Conservation (phyloP, 805 yeast species). For the Spathaspora boniae region DNA sequence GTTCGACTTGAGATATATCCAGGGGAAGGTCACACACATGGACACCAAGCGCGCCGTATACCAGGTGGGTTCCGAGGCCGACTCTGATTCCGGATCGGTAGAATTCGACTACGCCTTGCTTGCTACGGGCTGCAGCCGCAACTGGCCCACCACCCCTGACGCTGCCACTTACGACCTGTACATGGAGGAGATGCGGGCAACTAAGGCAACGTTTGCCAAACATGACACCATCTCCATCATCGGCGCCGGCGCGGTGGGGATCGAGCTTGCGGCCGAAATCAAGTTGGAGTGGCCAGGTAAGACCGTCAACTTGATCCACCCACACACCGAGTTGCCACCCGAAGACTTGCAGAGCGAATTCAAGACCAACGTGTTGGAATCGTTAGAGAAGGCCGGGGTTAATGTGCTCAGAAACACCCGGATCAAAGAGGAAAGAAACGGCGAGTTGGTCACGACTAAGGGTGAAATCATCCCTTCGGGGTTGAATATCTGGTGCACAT, state of each 20-base stretch:
- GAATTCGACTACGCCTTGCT: slow-evolving; percentile 45
- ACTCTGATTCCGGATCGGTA: slow-evolving; percentile 13
- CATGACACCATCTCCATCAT: slow-evolving; percentile 40
- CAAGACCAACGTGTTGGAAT: slow-evolving; percentile 21
- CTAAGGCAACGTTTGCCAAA: slow-evolving; percentile 25
- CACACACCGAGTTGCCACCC: slow-evolving; percentile 34
- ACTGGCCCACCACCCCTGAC: slow-evolving; percentile 54
- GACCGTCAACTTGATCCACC: slow-evolving; percentile 36
- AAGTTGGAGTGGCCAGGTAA: slow-evolving; percentile 29
- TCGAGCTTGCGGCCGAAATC: slow-evolving; percentile 41
- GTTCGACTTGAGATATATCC: slow-evolving; percentile 22
- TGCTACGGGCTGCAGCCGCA: slow-evolving; percentile 49
- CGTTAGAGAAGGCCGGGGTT: slow-evolving; percentile 27
- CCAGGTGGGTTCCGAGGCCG: slow-evolving; percentile 13
- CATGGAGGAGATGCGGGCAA: slow-evolving; percentile 39
- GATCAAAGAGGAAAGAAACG: slow-evolving; percentile 24
- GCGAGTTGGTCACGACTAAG: slow-evolving; percentile 24
- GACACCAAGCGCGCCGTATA: slow-evolving; percentile 25
- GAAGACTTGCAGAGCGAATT: slow-evolving; percentile 33
- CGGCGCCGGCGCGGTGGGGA: slow-evolving; percentile 45
- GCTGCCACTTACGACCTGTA: slow-evolving; percentile 34
- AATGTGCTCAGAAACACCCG: slow-evolving; percentile 28
- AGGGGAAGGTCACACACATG: slow-evolving; percentile 29
- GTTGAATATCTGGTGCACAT: slow-evolving; percentile 35
- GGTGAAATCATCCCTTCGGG: slow-evolving; percentile 25